phyloP scores from a whole-genome alignment of 179 eudicot genomes.

The Corrigiola litoralis region DNA sequence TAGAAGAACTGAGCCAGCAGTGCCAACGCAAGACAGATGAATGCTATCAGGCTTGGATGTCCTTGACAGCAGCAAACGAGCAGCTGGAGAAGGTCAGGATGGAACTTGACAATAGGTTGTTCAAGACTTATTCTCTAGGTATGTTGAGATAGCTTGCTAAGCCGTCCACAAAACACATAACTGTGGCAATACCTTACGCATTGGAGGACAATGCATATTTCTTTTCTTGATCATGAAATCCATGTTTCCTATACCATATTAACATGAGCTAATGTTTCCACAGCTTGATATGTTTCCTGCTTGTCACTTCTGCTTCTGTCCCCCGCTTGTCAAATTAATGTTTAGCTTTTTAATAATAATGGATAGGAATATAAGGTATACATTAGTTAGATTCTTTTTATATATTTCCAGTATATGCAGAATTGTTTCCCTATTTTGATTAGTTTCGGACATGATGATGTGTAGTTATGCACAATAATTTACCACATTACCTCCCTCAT shows the following conservation, averaged over 20 bases:
- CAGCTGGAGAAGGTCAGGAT: constrained; percentile 81
- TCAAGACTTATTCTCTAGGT: constrained; percentile 74
- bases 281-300: too few species aligned
- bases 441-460: too few species aligned
- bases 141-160: constrained; percentile 24
- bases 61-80: constrained; percentile 71
- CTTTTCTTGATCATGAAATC: background rate
- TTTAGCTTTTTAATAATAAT: too few species aligned
- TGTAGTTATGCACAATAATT: too few species aligned
- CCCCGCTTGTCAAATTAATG: too few species aligned
- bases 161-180: background rate
- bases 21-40: constrained; percentile 82
- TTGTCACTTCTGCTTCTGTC: too few species aligned
- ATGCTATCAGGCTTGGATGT: constrained; percentile 98
- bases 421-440: background rate
- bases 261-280: background rate
- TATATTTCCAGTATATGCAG: too few species aligned
- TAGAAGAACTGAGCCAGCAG: constrained; percentile 63
- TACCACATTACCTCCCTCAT: background rate
- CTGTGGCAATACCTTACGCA: background rate
- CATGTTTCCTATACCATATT: background rate
- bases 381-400: too few species aligned
- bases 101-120: constrained; percentile 78
- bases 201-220: background rate
- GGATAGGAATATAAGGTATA: too few species aligned